phyloP scores from a whole-genome alignment of 768 basidiomycete species.

The Porpolomopsis calyptriformis region DNA sequence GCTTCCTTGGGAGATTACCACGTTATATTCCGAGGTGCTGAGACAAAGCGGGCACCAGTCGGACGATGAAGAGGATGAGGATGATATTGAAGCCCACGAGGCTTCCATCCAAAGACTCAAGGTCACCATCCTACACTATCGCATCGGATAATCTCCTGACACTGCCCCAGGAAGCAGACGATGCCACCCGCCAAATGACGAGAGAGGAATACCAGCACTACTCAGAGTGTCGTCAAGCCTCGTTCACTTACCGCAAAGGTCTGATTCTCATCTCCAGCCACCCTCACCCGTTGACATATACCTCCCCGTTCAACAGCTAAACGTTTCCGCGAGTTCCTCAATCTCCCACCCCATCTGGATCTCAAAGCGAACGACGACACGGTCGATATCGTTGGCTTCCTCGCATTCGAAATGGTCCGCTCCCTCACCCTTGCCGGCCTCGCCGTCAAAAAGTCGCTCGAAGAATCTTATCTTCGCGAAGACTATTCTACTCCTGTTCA shows the following conservation, averaged over 20 bases:
- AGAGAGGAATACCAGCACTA: constrained; percentile 95
- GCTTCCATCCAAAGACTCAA: constrained; percentile 84
- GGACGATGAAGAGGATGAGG: constrained; percentile 95
- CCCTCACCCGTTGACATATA: background rate
- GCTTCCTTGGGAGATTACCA: constrained; percentile 90
- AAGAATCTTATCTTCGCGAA: constrained; percentile 58
- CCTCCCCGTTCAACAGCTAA: constrained; percentile 45
- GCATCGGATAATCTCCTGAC: background rate
- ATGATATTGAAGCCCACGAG: constrained; percentile 91
- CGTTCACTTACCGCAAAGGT: constrained; percentile 97
- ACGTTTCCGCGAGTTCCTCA: constrained; percentile 90
- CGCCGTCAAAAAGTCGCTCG: constrained; percentile 69
- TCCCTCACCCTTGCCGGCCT: constrained; percentile 84
- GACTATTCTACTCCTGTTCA: constrained; percentile 49
- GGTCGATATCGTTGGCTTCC: constrained; percentile 91
- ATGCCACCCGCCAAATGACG: constrained; percentile 91
- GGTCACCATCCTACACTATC: constrained; percentile 26
- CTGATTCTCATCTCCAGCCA: constrained; percentile 4
- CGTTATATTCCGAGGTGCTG: constrained; percentile 83
- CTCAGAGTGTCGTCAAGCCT: constrained; percentile 92
- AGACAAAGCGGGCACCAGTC: constrained; percentile 65
- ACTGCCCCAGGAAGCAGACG: constrained; percentile 71
- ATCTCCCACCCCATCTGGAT: constrained; percentile 77
- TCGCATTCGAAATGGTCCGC: constrained; percentile 95
- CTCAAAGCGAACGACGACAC: constrained; percentile 90